Evolutionary conservation across 495 filamentous ascomycete genomes (phyloP), one percentile per base, ranked within the genome.

Genomic region (Talaromyces stipitatus): DNA sequence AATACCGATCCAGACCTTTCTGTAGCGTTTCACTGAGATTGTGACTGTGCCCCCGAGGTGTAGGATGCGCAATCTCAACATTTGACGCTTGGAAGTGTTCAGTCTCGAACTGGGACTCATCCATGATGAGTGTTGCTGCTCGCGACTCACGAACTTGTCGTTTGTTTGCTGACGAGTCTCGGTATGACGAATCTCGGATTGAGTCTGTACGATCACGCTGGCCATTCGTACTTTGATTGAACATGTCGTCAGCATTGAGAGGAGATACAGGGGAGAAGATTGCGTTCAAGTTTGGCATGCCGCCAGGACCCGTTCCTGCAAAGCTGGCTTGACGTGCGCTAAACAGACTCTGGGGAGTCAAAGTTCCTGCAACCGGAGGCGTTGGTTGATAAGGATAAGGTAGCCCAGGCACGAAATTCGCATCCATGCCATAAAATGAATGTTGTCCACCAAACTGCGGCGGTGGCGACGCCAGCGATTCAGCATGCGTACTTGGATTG

Each of bases 1-100:
- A 82, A 64, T 90, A 85, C 22, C 77, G 74, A 50, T 95, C 88
- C 45, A 95, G 83, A 60, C 95, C 91, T 63, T 86, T 84, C 68
- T 96, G 90, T 26, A 97, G 76, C 29, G 82, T 88, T 56, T 83
- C 81, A 58, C 84, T 88, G 36, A 86, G 69, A 60, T 88, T 87
- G 50, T 86, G 85, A 33, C 72, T 73, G 59, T 86, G 84, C 20
- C 82, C 79, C 54, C 81, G 80, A 43, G 86, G 85, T 36, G 79
- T 84, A 9, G 86, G 86, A 41, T 82, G 77, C 48, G 81, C 84
- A 64, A 89, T 82, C 41, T 84, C 78, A 22, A 72, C 72, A 58
- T 67, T 78, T 29, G 69, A 76, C n/a, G 70, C 63, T 29, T 76
- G 75, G 68, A 75, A 76, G 43, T 76, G 67, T 58, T 76, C 74